These are phyloP conservation scores for Arachnopeziza araneosa DNA, from an alignment of 2,329 filamentous ascomycete species.

Conservation along the genomic window DNA sequence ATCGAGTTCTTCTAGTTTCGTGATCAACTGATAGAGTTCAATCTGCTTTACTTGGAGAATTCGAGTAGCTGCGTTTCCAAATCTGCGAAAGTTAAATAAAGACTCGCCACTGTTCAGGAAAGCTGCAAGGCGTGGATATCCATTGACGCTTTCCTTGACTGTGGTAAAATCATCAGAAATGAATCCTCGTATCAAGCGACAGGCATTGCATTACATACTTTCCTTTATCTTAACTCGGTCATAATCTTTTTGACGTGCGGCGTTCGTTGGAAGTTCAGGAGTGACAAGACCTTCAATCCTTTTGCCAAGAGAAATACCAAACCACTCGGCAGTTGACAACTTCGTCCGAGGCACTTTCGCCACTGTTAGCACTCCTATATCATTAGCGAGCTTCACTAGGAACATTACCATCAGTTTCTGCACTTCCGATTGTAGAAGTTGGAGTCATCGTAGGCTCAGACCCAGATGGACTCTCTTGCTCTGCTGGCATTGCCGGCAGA, in stretches of 20 bases:
- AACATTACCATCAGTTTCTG: background rate
- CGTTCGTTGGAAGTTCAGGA: background rate
- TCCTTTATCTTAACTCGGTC: background rate
- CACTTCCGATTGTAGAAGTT: background rate
- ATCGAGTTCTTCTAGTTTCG: constrained; percentile 8
- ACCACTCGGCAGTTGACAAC: background rate
- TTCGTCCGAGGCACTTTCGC: background rate
- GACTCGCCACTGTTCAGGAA: constrained; percentile 10
- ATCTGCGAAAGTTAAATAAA: constrained; percentile 13
- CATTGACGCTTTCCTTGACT: constrained; percentile 9
- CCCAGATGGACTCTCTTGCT: background rate
- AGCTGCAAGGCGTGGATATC: constrained; percentile 8
- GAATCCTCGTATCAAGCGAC: too few species aligned
- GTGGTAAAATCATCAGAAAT: background rate
- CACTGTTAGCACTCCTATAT: background rate
- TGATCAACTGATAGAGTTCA: constrained; percentile 2
- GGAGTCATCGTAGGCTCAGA: background rate
- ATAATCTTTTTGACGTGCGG: constrained; percentile 1
- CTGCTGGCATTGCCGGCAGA: constrained; percentile 1
- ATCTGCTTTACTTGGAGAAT: constrained; percentile 9
- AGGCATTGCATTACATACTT: background rate
- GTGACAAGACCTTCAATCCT: background rate
- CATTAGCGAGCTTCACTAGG: background rate
- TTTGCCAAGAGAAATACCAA: background rate
- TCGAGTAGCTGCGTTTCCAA: constrained; percentile 2